Evolutionary conservation across 169 alveolate genomes (phyloP).

Genomic region (Blepharisma undulans): DNA sequence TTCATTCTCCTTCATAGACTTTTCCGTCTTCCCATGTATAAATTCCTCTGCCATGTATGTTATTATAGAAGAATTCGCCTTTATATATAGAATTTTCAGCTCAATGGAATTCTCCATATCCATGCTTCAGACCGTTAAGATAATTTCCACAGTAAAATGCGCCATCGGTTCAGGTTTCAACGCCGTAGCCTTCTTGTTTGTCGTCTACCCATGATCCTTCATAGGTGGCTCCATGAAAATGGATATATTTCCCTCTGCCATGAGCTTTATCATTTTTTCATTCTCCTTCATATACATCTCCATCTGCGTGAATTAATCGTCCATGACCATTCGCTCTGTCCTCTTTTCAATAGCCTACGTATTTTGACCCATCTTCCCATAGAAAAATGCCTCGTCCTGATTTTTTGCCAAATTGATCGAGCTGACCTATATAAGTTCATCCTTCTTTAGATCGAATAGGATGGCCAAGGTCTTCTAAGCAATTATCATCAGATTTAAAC

Average conservation of each 20-base stretch:
- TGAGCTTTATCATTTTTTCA: conserved; percentile 95
- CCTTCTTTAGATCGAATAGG: not conserved
- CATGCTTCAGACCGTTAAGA: conserved; percentile 88
- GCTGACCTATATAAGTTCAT: not conserved
- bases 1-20: conserved; percentile 50
- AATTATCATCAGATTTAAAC: not conserved
- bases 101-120: conserved; percentile 84
- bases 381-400: conserved; percentile 2
- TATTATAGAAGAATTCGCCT: conserved; percentile 60
- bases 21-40: conserved; percentile 64
- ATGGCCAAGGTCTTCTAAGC: not conserved
- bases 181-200: conserved; percentile 42
- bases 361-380: conserved; percentile 61
- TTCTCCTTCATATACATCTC: conserved; percentile 95
- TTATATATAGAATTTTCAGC: conserved; percentile 67
- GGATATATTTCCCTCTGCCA: conserved; percentile 91
- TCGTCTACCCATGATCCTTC: conserved; percentile 35
- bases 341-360: conserved; percentile 37
- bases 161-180: conserved; percentile 3
- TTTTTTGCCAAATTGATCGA: conserved; percentile 3
- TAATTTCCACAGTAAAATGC: conserved; percentile 87
- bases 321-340: conserved; percentile 40
- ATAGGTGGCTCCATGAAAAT: conserved; percentile 67
- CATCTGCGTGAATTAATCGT: conserved; percentile 87
- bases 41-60: conserved; percentile 56